Evolutionary conservation across 1,284 basidiomycete genomes (phyloP), one percentile per base, ranked within the genome.

Genomic region (Cutaneotrichosporon mucoides): DNA sequence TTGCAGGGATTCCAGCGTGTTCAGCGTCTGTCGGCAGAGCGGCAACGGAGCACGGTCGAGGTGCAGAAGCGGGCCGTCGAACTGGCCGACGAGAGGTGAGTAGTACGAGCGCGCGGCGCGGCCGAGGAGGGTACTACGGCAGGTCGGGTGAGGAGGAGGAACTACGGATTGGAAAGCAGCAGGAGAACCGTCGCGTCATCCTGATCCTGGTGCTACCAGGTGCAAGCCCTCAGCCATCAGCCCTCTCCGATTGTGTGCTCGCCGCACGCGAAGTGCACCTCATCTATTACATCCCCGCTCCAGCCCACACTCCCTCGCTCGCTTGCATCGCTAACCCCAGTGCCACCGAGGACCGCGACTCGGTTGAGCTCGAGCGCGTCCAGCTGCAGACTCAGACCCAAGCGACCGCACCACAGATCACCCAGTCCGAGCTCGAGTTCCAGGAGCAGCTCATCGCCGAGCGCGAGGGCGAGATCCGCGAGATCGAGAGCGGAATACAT

Each of bases 401-500:
- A 61, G 63, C 63, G 34, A 75, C 71, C 45, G 63, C 61, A 36
- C 68, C 71, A 48, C 52, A 85, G 90, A 76, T 94, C 53, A 87
- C 90, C 0, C 88, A 90, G 0, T 88, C 91, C 66, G 95, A 99
- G 75, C 83, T 98, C 35, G 92, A 92, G 41, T 95, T 95, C 76
- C 96, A 99, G 75, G 95, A 99, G 71, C 90, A 91, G 10, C 81
- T 99, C 41, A 96, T 99, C 63, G 89, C 90, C 59, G 95, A 98
- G 75, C 89, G 96, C 15, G 95, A 99, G 75, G 83, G 82, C 1
- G 95, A 98, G 73, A 99, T 99, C 60, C 85, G 89, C 47, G 94
- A 98, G 73, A 99, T 99, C 62, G 96, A 99, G 79, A 88, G 86
- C 1, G 95, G 96, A 6, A 97, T 99, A 56, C 92, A 97, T 71